Percentiles rank a stretch among this genome's conserved stretches.
Conservation (phyloP, 2,329 filamentous ascomycete genomes). For the Trichoderma lentiforme region DNA sequence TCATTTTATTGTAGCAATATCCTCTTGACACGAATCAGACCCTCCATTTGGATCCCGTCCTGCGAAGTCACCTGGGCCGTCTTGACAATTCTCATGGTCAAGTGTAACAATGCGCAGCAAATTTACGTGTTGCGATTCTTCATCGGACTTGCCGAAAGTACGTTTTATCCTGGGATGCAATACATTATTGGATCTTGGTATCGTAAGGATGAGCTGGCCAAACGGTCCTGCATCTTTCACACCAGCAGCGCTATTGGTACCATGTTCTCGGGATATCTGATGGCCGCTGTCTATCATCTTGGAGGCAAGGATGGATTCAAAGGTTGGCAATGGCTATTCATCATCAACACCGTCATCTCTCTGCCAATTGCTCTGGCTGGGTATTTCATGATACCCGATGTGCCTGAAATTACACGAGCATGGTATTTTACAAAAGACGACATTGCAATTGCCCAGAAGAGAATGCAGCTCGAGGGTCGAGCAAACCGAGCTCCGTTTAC, state of each 20-base stretch:
- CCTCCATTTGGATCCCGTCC: slow-evolving; percentile 40
- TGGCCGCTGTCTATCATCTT: slow-evolving; percentile 32
- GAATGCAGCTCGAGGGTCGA: slow-evolving; percentile 42
- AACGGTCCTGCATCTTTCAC: slow-evolving; percentile 42
- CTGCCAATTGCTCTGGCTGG: slow-evolving; percentile 33
- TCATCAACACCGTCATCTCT: slow-evolving; percentile 35
- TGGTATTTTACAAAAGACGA: slow-evolving; percentile 31
- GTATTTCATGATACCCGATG: slow-evolving; percentile 32
- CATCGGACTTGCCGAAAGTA: slow-evolving; percentile 39
- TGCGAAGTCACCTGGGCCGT: slow-evolving; percentile 35
- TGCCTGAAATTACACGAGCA: slow-evolving; percentile 27
- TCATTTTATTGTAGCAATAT: slow-evolving; percentile 26
- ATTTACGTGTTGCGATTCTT: slow-evolving; percentile 43
- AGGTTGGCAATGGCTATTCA: slow-evolving; percentile 31
- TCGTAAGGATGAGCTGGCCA: slow-evolving; percentile 41
- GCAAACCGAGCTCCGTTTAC: slow-evolving; percentile 41
- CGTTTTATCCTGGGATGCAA: slow-evolving; percentile 39
- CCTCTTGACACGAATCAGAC: slow-evolving; percentile 37
- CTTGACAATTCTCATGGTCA: slow-evolving; percentile 36
- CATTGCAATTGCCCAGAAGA: slow-evolving; percentile 27
- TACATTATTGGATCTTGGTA: slow-evolving; percentile 45
- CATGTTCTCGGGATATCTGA: slow-evolving; percentile 36
- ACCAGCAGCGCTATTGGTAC: slow-evolving; percentile 28
- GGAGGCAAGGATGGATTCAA: slow-evolving; percentile 26
- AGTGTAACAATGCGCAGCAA: slow-evolving; percentile 33